A percentile compares a stretch with the other conserved stretches of the same genome.
These are phyloP conservation scores for Citrus cavaleriei DNA, from an alignment of 345 rosid genomes.

Conservation along the genomic window DNA sequence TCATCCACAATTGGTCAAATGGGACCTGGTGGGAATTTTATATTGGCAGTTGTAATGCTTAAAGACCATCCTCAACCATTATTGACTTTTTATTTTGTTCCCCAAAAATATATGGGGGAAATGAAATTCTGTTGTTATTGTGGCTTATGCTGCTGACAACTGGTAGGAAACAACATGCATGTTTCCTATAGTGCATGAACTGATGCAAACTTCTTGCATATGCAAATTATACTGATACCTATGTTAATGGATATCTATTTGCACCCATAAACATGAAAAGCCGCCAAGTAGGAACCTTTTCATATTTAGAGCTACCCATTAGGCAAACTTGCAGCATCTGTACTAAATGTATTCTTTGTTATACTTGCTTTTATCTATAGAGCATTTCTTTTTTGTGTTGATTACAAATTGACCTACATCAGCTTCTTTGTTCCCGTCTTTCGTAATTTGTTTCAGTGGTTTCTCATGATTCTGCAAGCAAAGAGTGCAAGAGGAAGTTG, in stretches of 20 bases:
- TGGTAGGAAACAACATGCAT: not conserved
- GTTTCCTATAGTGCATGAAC: not conserved
- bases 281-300: not conserved
- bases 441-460: conserved; percentile 53
- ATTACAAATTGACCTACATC: not conserved
- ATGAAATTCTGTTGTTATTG: not conserved
- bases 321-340: not conserved
- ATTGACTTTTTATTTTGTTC: not conserved
- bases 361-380: not conserved
- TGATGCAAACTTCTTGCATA: not conserved
- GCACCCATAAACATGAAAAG: not conserved
- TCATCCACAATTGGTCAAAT: not conserved
- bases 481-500: conserved; percentile 76
- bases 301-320: not conserved
- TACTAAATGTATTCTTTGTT: not conserved
- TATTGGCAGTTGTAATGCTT: not conserved
- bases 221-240: not conserved
- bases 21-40: not conserved
- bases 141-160: not conserved
- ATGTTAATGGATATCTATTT: not conserved
- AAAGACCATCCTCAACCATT: not conserved
- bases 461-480: conserved; percentile 77
- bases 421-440: not conserved
- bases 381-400: not conserved
- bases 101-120: not conserved